Evolutionary conservation across 768 basidiomycete species (phyloP).

Genomic region (Calvatia gigantea): DNA sequence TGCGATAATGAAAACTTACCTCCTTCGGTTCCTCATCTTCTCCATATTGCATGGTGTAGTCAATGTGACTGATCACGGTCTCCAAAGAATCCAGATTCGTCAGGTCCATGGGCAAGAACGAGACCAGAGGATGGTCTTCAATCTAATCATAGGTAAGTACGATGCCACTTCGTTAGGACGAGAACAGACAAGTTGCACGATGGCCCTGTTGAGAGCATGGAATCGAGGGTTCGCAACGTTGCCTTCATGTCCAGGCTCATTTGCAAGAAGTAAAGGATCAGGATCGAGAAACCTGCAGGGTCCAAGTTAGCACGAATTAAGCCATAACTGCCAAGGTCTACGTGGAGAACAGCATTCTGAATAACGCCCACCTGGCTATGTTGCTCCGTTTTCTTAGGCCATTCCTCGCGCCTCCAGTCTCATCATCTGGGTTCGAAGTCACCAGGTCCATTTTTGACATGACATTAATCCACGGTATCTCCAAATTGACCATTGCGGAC

Average conservation of each 20-base stretch:
- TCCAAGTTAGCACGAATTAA: no score
- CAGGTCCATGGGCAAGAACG: constrained; percentile 93
- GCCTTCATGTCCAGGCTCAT: constrained; percentile 55
- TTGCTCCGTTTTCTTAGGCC: constrained; percentile 72
- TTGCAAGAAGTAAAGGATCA: constrained; percentile 82
- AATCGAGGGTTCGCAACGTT: constrained; percentile 71
- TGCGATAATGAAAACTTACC: constrained; percentile 36
- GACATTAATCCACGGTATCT: constrained; percentile 95
- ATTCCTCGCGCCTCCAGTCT: constrained; percentile 60
- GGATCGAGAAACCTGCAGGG: constrained; percentile 87
- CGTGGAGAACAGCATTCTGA: not conserved
- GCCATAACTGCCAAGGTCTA: no score
- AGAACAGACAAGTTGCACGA: constrained; percentile 82
- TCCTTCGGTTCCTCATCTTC: constrained; percentile 98
- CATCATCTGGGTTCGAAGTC: constrained; percentile 58
- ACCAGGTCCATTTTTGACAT: constrained; percentile 99
- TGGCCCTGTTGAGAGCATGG: constrained; percentile 90
- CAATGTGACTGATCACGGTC: constrained; percentile 90
- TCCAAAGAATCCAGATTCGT: constrained; percentile 87
- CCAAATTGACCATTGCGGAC: constrained; percentile 98
- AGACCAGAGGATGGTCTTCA: constrained; percentile 96
- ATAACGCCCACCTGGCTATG: constrained; percentile 65
- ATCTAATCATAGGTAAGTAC: constrained; percentile 53
- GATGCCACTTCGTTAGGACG: not conserved
- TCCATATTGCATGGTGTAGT: constrained; percentile 98